Percentiles rank a stretch among this genome's conserved stretches.
Evolutionary conservation across 192 early-diverging fungal species (phyloP).

Genomic region (Entomortierella chlamydospora): DNA sequence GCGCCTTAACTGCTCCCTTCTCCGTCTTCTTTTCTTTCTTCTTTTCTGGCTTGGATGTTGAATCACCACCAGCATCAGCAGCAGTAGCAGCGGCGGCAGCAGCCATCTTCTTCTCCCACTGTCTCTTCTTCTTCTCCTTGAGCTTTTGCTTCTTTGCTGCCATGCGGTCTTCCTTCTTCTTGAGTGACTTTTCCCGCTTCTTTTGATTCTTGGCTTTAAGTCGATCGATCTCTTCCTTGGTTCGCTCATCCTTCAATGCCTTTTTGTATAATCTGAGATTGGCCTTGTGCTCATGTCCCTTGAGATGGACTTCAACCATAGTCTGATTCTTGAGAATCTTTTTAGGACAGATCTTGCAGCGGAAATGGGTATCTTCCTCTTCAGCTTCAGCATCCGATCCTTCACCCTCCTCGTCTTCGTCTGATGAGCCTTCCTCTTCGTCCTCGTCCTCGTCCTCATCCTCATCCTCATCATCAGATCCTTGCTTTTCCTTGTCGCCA

Average conservation of each 20-base stretch:
- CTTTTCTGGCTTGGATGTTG: background rate
- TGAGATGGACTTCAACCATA: constrained; percentile 46
- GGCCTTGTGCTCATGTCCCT: constrained; percentile 41
- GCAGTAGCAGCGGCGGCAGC: constrained; percentile 20
- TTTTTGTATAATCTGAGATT: constrained; percentile 41
- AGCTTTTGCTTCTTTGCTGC: constrained; percentile 37
- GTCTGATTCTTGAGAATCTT: constrained; percentile 49
- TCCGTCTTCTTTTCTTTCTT: background rate
- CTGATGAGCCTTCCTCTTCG: constrained; percentile 7
- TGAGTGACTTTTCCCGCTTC: constrained; percentile 42
- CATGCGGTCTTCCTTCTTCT: constrained; percentile 42
- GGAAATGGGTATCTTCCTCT: constrained; percentile 46
- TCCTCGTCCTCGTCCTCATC: constrained; percentile 12
- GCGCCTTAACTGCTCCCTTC: background rate
- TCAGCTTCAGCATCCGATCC: constrained; percentile 11
- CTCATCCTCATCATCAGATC: constrained; percentile 11
- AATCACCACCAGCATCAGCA: constrained; percentile 6
- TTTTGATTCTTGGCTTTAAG: constrained; percentile 42
- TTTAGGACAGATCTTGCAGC: constrained; percentile 52
- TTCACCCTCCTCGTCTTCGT: constrained; percentile 7
- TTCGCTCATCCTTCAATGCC: constrained; percentile 40
- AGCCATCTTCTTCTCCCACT: constrained; percentile 51
- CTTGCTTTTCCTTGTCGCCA: constrained; percentile 9
- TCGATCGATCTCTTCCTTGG: constrained; percentile 35
- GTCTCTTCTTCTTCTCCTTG: constrained; percentile 54